Evolutionary conservation across 2,329 filamentous ascomycete species (phyloP), one percentile per base, ranked within the genome.

Genomic region (Aureobasidium pullulans): DNA sequence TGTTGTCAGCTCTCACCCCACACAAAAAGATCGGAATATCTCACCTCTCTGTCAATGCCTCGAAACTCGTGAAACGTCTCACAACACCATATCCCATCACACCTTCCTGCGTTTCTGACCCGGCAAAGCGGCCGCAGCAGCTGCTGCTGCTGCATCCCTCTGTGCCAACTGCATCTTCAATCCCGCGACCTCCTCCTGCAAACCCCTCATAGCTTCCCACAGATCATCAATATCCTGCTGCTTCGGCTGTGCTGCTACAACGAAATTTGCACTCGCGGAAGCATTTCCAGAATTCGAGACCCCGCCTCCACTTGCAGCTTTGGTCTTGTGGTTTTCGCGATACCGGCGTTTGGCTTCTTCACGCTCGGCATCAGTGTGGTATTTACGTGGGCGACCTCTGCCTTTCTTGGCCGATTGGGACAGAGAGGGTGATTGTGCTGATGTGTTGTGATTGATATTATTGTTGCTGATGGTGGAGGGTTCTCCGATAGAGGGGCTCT

Each of bases 321-420:
- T 56, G 52, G 40, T 36, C 52, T 56, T 56, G 52, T 56, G 52
- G 31, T 56, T 56, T 37, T 56, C 52, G 40, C 52, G 52, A 29
- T 56, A 56, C 32, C 52, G 52, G 52, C 52, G 52, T 46, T 56
- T 56, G 29, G 52, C 52, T 46, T 56, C 52, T 56, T 56, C 52
- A 23, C 52, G 52, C 40, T 56, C 52, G 16, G 52, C 52, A 44
- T 56, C 52, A 0, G 52, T 56, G 52, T 56, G 52, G 15, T 56
- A 56, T 11, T 56, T 56, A 39, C 52, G 52, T 56, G 52, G 52
- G n/a, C 52, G 52, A 6, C 52, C 52, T 46, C 52, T 56, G 52
- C 39, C 40, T 37, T 56, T 56, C 16, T 9, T 46, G 40, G 52
- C 39, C 5, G 29, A 32, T 3, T 37, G 31, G n/a, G 50, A 34